Conservation (phyloP, 768 basidiomycete species). For the Termitomyces sp. region DNA sequence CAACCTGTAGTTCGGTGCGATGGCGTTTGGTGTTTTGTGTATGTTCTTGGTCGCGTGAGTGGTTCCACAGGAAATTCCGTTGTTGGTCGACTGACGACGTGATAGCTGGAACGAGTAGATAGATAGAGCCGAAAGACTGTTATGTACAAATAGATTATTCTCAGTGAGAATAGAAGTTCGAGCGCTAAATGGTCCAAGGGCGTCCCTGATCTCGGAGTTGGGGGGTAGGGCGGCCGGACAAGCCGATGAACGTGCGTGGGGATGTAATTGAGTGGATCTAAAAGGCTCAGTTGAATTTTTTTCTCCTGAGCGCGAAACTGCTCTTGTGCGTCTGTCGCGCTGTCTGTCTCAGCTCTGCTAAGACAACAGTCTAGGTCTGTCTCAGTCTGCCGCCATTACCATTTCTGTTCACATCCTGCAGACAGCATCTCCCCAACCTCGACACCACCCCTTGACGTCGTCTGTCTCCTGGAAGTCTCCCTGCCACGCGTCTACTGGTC, state of each 20-base stretch:
- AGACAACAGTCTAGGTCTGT: slow-evolving; percentile 2
- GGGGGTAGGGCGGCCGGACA: slow-evolving; percentile 11
- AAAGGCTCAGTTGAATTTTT: slow-evolving; percentile 17
- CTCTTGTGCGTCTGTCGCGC: background rate
- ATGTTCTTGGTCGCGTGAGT: slow-evolving; percentile 93
- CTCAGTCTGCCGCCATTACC: background rate
- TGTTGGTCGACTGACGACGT: background rate
- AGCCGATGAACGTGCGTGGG: slow-evolving; percentile 54
- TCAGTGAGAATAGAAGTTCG: background rate
- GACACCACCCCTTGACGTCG: background rate
- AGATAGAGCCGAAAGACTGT: background rate
- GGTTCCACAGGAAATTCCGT: slow-evolving; percentile 1
- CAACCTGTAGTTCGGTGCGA: slow-evolving; percentile 72
- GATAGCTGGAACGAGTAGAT: slow-evolving; percentile 70
- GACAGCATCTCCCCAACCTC: background rate
- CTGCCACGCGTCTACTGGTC: background rate
- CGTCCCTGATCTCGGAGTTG: slow-evolving; percentile 8
- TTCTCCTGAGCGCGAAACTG: slow-evolving; percentile 14
- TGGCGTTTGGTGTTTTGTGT: slow-evolving; percentile 86
- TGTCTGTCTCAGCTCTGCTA: slow-evolving; percentile 4
- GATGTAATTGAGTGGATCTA: slow-evolving; percentile 9
- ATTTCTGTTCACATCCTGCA: background rate
- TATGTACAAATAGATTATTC: background rate
- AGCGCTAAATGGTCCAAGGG: background rate
- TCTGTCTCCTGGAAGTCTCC: background rate